Percentiles rank a stretch among this genome's conserved stretches.
Conservation (phyloP, 345 rosid species). For the Eucalyptus regnans region DNA sequence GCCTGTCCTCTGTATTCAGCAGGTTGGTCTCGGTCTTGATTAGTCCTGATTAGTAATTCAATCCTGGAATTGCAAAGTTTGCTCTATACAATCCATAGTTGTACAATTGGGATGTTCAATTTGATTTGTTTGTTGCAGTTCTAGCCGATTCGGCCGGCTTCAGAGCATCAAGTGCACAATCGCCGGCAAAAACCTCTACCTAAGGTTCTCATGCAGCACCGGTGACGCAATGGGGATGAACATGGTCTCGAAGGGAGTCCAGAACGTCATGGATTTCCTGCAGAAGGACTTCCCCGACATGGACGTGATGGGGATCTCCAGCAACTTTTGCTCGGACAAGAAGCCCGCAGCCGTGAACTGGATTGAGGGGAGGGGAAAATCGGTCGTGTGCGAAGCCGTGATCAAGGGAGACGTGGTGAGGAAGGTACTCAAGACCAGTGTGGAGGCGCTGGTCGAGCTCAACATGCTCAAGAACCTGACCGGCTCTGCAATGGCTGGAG, state of each 20-base stretch:
- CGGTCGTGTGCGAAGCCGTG: slow-evolving; percentile 27
- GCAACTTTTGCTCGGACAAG: slow-evolving; percentile 35
- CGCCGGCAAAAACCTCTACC: slow-evolving; percentile 25
- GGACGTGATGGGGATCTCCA: slow-evolving; percentile 28
- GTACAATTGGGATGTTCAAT: background rate
- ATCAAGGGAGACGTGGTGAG: slow-evolving; percentile 17
- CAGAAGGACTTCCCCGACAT: slow-evolving; percentile 24
- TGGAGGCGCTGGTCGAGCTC: slow-evolving; percentile 22
- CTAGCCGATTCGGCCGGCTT: slow-evolving; percentile 22
- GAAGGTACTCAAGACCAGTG: slow-evolving; percentile 24
- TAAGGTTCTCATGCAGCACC: slow-evolving; percentile 24
- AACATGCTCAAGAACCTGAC: slow-evolving; percentile 33
- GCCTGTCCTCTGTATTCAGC: slow-evolving; percentile 7
- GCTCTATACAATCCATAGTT: background rate
- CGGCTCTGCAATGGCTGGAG: slow-evolving; percentile 38
- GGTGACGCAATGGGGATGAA: slow-evolving; percentile 48
- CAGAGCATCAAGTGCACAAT: slow-evolving; percentile 14
- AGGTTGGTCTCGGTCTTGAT: background rate
- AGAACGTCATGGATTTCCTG: slow-evolving; percentile 27
- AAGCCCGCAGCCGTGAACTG: slow-evolving; percentile 36
- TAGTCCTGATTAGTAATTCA: background rate
- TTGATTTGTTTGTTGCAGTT: background rate
- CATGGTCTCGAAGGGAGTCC: slow-evolving; percentile 38
- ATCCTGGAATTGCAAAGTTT: background rate
- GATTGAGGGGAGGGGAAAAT: slow-evolving; percentile 37